phyloP scores from a whole-genome alignment of 495 filamentous ascomycete species.

The Annulohypoxylon stygium region DNA sequence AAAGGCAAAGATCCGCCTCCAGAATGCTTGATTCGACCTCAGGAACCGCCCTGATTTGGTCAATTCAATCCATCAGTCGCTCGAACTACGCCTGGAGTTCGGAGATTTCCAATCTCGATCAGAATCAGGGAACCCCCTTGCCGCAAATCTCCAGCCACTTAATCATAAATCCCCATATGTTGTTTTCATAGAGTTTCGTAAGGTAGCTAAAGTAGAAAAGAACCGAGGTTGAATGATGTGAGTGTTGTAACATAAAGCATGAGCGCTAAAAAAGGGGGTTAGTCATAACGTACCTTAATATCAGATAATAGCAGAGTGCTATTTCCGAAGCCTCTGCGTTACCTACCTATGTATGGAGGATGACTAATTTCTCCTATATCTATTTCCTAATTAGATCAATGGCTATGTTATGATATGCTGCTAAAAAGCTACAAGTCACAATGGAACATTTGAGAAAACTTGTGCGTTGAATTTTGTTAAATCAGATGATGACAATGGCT shows the following conservation, averaged over 20 bases:
- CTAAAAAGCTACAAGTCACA: background rate
- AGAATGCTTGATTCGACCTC: conserved; percentile 32
- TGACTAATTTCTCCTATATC: background rate
- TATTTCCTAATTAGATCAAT: too few relatives aligned
- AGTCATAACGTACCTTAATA: background rate
- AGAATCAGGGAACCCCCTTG: background rate
- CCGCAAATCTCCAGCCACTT: background rate
- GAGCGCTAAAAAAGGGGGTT: background rate
- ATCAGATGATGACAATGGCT: background rate
- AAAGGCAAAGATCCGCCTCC: conserved; percentile 19
- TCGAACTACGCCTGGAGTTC: conserved; percentile 21
- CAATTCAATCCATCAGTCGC: background rate
- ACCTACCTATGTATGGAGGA: too few relatives aligned
- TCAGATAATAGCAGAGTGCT: background rate
- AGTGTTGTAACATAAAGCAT: background rate
- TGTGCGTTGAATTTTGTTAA: background rate
- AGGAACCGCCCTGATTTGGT: background rate
- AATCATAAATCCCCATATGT: background rate
- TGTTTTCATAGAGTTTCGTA: too few relatives aligned
- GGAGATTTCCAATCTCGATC: conserved; percentile 15
- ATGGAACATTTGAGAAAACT: background rate
- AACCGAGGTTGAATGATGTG: too few relatives aligned
- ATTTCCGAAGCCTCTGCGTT: background rate
- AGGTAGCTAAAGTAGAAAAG: background rate
- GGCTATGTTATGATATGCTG: too few relatives aligned